Conservation (phyloP, 257 asterid genomes). For the Forsythia viridissima region DNA sequence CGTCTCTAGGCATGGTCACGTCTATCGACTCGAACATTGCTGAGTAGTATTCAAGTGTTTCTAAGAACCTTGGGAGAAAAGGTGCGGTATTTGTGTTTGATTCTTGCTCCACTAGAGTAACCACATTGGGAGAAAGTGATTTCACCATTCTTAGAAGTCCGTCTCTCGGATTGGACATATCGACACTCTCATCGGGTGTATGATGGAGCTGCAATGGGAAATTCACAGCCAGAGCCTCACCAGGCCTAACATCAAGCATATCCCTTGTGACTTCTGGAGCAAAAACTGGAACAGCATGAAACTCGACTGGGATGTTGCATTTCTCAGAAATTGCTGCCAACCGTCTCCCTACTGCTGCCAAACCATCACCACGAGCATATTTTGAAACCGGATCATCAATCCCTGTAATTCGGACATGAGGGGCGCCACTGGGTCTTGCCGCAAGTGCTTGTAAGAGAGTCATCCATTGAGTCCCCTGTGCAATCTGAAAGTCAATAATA, state of each 20-base stretch:
- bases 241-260: slow-evolving; percentile 72
- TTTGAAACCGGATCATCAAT: slow-evolving; percentile 84
- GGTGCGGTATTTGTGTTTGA: slow-evolving; percentile 89
- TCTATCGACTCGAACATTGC: slow-evolving; percentile 91
- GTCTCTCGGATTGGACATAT: slow-evolving; percentile 79
- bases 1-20: slow-evolving; percentile 65
- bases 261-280: slow-evolving; percentile 62
- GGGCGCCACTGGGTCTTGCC: slow-evolving; percentile 85
- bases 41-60: slow-evolving; percentile 69
- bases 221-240: slow-evolving; percentile 83
- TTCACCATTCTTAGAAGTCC: slow-evolving; percentile 77
- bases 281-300: slow-evolving; percentile 74
- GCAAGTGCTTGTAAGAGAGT: slow-evolving; percentile 92
- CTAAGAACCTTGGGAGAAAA: slow-evolving; percentile 65
- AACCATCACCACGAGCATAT: slow-evolving; percentile 80
- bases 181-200: slow-evolving; percentile 91
- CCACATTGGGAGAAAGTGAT: slow-evolving; percentile 70
- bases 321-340: slow-evolving; percentile 65
- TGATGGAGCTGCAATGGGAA: slow-evolving; percentile 92
- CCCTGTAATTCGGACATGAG: slow-evolving; percentile 88
- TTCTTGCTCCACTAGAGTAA: slow-evolving; percentile 89
- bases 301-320: slow-evolving; percentile 72
- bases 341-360: slow-evolving; percentile 50
- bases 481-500: slow-evolving; percentile 88
- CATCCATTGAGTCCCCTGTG: slow-evolving; percentile 92